Evolutionary conservation across 768 basidiomycete genomes (phyloP).

Genomic region (Dioszegia crocea): DNA sequence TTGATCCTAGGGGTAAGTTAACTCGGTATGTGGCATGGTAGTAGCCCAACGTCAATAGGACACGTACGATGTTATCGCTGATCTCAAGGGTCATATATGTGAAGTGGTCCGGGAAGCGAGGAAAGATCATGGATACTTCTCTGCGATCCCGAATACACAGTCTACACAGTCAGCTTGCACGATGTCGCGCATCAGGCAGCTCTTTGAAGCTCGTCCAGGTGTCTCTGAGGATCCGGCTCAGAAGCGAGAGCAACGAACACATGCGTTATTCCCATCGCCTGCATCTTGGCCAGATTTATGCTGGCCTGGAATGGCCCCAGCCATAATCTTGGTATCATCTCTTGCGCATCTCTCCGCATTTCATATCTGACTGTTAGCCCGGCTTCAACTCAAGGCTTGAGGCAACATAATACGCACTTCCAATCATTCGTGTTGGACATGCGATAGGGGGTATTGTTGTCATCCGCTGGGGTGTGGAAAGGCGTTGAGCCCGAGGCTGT

Average conservation of each 20-base stretch:
- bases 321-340: constrained; percentile 43
- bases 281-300: constrained; percentile 29
- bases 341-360: constrained; percentile 49
- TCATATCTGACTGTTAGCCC: constrained; percentile 38
- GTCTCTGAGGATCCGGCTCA: too few relatives aligned
- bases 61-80: constrained; percentile 44
- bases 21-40: not conserved
- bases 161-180: constrained; percentile 25
- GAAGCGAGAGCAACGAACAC: too few relatives aligned
- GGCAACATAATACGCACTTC: not conserved
- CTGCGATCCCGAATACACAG: constrained; percentile 45
- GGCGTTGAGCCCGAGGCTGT: not conserved
- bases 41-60: not conserved
- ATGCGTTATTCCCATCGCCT: constrained; percentile 45
- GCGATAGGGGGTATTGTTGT: constrained; percentile 1
- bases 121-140: constrained; percentile 44
- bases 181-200: not conserved
- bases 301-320: constrained; percentile 48
- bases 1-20: constrained; percentile 37
- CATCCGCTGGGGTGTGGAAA: not conserved
- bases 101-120: constrained; percentile 45
- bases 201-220: not conserved
- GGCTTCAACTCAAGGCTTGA: not conserved
- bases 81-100: constrained; percentile 48
- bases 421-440: constrained; percentile 11